Evolutionary conservation across 1,284 basidiomycete genomes (phyloP), one percentile per base, ranked within the genome.

Genomic region (Ceratorhiza oryzae-sativae): DNA sequence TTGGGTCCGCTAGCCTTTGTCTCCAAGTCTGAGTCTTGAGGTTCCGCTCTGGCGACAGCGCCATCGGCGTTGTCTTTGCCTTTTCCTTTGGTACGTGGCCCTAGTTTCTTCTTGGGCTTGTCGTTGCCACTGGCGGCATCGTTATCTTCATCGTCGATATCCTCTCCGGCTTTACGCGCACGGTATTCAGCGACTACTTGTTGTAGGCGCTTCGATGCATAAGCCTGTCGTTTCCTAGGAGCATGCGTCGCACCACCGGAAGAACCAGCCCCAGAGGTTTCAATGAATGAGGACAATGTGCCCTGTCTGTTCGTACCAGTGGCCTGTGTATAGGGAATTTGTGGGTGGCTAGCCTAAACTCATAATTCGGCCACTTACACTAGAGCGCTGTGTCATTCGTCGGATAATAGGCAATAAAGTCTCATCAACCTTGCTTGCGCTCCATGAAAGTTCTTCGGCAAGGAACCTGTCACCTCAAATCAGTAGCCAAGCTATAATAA

Each of bases 321-420:
- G 89, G 45, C 83, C 83, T 73, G 71, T n/a, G 36, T 36, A 32
- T 34, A 58, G 10, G 30, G 20, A 4, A 67, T 39, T 23, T 53
- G 34, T 23, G 41, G 32, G 59, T 45, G 63, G 49, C 20, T 41
- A 65, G 25, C 15, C 12, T 25, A 9, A 41, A 12, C 36, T 42
- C 41, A 18, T 25, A 49, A 9, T n/a, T 6, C 56, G 18, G 30
- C 39, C 32, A 75, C 81, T 73, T 77, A 89, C 90, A 82, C 92
- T 89, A 30, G 86, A 87, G 41, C 93, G 89, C 77, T 90, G 89
- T 74, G 87, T 90, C 84, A 97, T 91, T 76, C 89, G 92, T 76
- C 94, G 94, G 65, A 99, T 95, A 75, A 99, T 94, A 5, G 97
- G 97, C 45, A 97, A 83, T 15, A 99, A 82, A 42, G 96, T 86